These are phyloP conservation scores for Plasmodium knowlesi DNA, from an alignment of 169 alveolate genomes.

Conservation along the genomic window DNA sequence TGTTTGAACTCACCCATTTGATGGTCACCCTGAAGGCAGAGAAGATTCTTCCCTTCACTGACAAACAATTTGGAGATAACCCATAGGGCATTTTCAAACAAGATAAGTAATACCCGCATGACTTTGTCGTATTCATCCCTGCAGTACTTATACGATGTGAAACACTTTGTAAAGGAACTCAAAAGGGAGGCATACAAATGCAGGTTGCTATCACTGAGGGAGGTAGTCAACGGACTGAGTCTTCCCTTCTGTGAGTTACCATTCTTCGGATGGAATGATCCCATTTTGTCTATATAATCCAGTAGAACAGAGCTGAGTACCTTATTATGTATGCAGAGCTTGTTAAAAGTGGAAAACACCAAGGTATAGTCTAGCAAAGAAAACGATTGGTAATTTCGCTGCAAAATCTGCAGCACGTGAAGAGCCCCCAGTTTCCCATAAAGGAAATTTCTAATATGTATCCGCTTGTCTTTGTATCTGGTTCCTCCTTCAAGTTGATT, in stretches of 20 bases:
- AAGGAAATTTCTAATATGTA: not conserved
- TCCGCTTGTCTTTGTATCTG: slow-evolving; percentile 18
- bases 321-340: slow-evolving; percentile 14
- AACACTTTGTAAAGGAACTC: slow-evolving; percentile 33
- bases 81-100: slow-evolving; percentile 38
- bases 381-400: not conserved
- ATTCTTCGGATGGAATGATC: not conserved
- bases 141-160: slow-evolving; percentile 11
- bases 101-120: slow-evolving; percentile 13
- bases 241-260: not conserved
- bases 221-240: not conserved
- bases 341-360: slow-evolving; percentile 13
- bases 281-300: not conserved
- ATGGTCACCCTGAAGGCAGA: not conserved
- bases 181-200: slow-evolving; percentile 33
- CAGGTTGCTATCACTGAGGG: slow-evolving; percentile 1
- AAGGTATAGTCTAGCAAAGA: slow-evolving; percentile 2
- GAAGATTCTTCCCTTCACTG: not conserved
- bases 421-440: slow-evolving; percentile 1
- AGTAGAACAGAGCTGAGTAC: not conserved
- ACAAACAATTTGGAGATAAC: slow-evolving; percentile 7
- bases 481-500: not conserved
- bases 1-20: not conserved
- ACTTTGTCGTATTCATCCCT: slow-evolving; percentile 12
- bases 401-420: not conserved